Conservation (phyloP, 2,329 filamentous ascomycete species). For the Arachnopeziza araneosa region DNA sequence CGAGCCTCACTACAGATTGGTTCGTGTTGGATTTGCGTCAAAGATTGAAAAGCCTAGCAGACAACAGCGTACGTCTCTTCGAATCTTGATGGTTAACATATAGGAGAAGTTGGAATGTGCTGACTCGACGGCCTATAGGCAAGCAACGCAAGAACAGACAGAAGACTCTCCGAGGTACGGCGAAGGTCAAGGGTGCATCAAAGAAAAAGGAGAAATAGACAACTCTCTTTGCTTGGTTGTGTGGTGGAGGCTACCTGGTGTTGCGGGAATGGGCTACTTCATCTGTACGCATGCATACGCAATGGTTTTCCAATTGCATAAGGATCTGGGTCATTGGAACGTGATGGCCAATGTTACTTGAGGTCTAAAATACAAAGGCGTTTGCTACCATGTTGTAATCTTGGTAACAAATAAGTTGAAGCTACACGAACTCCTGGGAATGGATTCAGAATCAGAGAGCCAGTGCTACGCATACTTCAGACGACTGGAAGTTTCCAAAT, state of each 20-base stretch:
- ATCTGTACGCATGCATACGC: neutral
- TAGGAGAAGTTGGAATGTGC: slow-evolving; percentile 5
- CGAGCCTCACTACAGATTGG: slow-evolving; percentile 95
- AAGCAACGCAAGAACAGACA: slow-evolving; percentile 99
- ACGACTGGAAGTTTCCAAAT: too few relatives aligned
- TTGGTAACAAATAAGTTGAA: neutral
- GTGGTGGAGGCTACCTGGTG: slow-evolving; percentile 25
- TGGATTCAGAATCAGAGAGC: too few relatives aligned
- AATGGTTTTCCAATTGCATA: neutral
- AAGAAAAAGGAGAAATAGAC: slow-evolving; percentile 91
- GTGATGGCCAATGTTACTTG: neutral
- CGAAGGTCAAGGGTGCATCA: slow-evolving; percentile 94
- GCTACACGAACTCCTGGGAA: too few relatives aligned
- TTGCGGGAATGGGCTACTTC: slow-evolving; percentile 16
- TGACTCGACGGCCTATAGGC: slow-evolving; percentile 53
- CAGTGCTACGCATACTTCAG: too few relatives aligned
- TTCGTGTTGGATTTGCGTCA: slow-evolving; percentile 84
- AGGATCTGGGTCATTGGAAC: neutral
- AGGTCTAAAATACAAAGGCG: neutral
- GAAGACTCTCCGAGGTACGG: slow-evolving; percentile 97
- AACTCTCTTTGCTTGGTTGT: slow-evolving; percentile 27
- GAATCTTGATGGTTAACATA: neutral
- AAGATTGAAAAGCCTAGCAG: slow-evolving; percentile 97
- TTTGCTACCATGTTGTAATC: neutral
- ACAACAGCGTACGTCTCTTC: slow-evolving; percentile 86